Evolutionary conservation across 2,329 filamentous ascomycete genomes (phyloP).

Genomic region (Apiospora pterosperma): DNA sequence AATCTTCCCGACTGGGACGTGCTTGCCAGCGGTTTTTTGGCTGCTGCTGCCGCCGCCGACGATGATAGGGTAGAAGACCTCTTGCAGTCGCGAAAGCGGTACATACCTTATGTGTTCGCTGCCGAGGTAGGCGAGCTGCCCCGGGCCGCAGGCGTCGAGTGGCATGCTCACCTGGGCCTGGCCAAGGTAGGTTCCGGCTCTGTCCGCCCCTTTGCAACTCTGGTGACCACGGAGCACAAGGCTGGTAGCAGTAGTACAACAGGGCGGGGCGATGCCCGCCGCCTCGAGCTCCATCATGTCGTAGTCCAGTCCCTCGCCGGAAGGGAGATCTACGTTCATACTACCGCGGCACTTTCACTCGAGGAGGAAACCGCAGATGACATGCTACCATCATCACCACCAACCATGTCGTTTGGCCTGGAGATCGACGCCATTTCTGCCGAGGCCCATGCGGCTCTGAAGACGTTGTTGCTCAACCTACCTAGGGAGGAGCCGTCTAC

Average conservation of each 20-base stretch:
- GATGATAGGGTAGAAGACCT: slow-evolving; percentile 27
- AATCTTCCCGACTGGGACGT: slow-evolving; percentile 50
- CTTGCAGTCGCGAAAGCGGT: slow-evolving; percentile 22
- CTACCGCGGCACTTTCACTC: background rate
- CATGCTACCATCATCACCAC: background rate
- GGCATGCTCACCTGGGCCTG: slow-evolving; percentile 69
- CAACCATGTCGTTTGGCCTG: background rate
- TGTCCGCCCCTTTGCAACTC: slow-evolving; percentile 11
- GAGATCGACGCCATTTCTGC: background rate
- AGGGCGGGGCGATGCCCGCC: background rate
- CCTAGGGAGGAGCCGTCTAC: background rate
- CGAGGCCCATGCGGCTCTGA: background rate
- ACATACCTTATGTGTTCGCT: slow-evolving; percentile 66
- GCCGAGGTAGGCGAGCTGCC: slow-evolving; percentile 77
- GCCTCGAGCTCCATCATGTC: slow-evolving; percentile 20
- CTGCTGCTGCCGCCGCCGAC: slow-evolving; percentile 23
- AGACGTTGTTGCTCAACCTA: background rate
- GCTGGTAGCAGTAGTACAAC: background rate
- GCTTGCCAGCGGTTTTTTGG: slow-evolving; percentile 25
- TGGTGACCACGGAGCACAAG: slow-evolving; percentile 7
- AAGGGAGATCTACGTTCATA: background rate
- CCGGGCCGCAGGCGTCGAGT: slow-evolving; percentile 72
- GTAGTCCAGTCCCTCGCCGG: slow-evolving; percentile 12
- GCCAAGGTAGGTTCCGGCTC: slow-evolving; percentile 26
- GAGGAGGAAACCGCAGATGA: background rate